A percentile compares a stretch with the other conserved stretches of the same genome.
Evolutionary conservation across 108 stramenopile genomes (phyloP).

Genomic region (Aurantiochytrium sp.): DNA sequence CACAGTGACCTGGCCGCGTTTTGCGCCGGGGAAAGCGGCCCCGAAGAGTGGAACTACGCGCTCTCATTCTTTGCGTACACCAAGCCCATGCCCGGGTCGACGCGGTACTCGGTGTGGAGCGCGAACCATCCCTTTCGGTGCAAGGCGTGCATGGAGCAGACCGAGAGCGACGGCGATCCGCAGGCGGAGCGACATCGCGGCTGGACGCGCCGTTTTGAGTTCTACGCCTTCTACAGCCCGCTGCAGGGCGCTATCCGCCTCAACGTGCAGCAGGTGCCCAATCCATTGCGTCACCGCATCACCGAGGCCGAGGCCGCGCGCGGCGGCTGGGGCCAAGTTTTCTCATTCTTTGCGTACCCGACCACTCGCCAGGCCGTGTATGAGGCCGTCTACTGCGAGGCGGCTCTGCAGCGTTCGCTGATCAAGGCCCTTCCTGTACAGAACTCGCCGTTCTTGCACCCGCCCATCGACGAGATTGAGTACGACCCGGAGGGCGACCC

Average conservation of each 20-base stretch:
- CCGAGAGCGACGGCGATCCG: background rate
- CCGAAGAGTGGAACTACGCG: background rate
- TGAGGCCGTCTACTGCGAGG: background rate
- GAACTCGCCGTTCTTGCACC: background rate
- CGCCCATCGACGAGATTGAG: conserved; percentile 10
- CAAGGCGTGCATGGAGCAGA: background rate
- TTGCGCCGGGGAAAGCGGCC: background rate
- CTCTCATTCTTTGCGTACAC: background rate
- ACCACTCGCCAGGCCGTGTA: background rate
- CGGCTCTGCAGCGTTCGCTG: background rate
- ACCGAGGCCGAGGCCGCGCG: background rate
- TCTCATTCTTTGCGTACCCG: conserved; percentile 16
- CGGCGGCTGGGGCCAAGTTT: background rate
- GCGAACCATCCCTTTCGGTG: background rate
- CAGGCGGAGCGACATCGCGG: background rate
- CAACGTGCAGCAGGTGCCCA: background rate
- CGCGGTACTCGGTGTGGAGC: background rate
- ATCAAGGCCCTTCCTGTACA: background rate
- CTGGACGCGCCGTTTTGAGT: background rate
- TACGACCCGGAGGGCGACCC: background rate
- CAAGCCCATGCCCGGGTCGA: background rate
- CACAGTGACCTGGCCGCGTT: background rate
- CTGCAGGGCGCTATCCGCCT: background rate
- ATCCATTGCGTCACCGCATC: background rate
- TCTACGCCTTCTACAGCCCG: background rate